Conservation (phyloP, 139 green algal species). For the Asterochloris sp. region DNA sequence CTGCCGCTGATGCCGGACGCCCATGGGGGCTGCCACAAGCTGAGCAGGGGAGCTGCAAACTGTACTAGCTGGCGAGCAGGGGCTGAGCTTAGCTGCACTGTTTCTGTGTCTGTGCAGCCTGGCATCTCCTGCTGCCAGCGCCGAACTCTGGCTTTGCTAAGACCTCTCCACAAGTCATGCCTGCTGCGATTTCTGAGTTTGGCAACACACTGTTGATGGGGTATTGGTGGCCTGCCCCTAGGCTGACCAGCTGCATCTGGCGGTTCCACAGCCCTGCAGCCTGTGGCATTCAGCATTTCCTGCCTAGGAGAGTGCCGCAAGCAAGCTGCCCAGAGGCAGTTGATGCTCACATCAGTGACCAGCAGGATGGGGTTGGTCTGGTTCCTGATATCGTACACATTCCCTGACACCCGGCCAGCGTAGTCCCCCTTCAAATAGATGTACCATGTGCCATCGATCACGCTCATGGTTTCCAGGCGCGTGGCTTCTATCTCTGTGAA, state of each 20-base stretch:
- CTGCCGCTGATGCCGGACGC: not conserved
- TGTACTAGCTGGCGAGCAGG: too few species aligned
- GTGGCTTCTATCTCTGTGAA: constrained; percentile 46
- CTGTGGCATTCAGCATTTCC: too few species aligned
- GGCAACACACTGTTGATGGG: not conserved
- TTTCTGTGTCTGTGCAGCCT: too few species aligned
- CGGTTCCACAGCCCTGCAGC: not conserved
- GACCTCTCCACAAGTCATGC: not conserved
- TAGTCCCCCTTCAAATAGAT: constrained; percentile 64
- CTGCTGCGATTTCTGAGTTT: not conserved
- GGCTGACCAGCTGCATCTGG: not conserved
- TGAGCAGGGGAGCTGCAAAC: too few species aligned
- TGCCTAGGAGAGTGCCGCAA: too few species aligned
- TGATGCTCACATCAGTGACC: not conserved
- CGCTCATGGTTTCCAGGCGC: constrained; percentile 43
- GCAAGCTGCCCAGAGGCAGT: not conserved
- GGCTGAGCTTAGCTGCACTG: too few species aligned
- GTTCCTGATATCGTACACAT: constrained; percentile 55
- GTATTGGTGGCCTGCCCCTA: not conserved
- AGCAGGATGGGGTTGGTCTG: constrained; percentile 26
- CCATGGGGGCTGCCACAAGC: too few species aligned
- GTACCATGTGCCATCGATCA: constrained; percentile 67
- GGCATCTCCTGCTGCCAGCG: too few species aligned
- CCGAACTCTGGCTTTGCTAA: too few species aligned
- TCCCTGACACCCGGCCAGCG: constrained; percentile 55